A percentile compares a stretch with the other conserved stretches of the same genome.
Conservation (phyloP, 345 rosid species). For the Eucalyptus melliodora region DNA sequence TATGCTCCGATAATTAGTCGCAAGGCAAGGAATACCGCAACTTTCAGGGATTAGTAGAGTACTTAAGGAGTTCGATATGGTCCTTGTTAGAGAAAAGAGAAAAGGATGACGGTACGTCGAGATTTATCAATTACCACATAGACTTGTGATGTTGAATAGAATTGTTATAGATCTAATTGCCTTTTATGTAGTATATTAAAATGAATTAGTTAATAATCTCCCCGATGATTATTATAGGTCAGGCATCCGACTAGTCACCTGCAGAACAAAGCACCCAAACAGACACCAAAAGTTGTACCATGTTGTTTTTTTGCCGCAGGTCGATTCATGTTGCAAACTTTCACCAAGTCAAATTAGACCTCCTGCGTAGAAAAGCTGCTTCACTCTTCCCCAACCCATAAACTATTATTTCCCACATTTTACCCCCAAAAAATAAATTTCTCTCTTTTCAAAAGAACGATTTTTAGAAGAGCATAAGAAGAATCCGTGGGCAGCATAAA, state of each 20-base stretch:
- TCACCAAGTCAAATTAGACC: background rate
- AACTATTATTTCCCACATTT: background rate
- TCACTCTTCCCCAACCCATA: background rate
- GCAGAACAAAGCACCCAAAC: background rate
- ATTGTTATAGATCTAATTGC: background rate
- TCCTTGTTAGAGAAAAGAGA: background rate
- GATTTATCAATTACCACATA: background rate
- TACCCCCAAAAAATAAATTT: background rate
- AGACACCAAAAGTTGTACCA: background rate
- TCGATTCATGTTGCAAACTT: constrained; percentile 1
- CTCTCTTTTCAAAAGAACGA: background rate
- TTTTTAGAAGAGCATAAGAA: constrained; percentile 20
- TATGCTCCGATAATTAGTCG: background rate
- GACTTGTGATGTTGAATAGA: background rate
- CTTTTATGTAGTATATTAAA: background rate
- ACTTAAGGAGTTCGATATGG: background rate
- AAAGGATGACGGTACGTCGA: background rate
- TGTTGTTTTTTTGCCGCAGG: background rate
- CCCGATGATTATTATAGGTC: background rate
- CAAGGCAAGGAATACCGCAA: background rate
- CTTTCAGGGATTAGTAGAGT: background rate
- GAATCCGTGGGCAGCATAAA: constrained; percentile 43
- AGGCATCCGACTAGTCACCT: background rate
- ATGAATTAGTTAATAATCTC: background rate
- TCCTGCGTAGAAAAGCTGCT: background rate